Evolutionary conservation across 2,329 filamentous ascomycete genomes (phyloP).

Genomic region (Aspergillus viridinutans): DNA sequence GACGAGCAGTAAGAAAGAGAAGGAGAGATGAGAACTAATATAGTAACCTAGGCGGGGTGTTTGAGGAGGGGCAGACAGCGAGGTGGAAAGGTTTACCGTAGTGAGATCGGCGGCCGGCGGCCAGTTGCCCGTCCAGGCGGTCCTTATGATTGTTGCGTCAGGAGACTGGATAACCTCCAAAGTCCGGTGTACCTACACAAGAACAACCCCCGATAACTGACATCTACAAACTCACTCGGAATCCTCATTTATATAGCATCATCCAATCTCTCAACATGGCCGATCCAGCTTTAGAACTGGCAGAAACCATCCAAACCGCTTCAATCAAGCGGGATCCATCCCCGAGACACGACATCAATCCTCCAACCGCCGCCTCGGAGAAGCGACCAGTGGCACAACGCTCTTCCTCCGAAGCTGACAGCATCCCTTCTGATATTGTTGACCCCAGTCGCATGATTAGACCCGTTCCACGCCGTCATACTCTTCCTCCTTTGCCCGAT

Average conservation of each 20-base stretch:
- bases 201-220: neutral
- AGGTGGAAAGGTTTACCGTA: neutral
- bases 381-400: slow-evolving; percentile 60
- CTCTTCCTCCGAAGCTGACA: slow-evolving; percentile 37
- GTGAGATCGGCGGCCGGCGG: neutral
- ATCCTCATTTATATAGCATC: neutral
- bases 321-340: slow-evolving; percentile 72
- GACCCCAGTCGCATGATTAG: slow-evolving; percentile 33
- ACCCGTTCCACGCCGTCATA: slow-evolving; percentile 33
- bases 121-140: neutral
- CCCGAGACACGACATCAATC: slow-evolving; percentile 70
- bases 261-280: slow-evolving; percentile 45
- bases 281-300: slow-evolving; percentile 62
- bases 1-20: slow-evolving; percentile 7
- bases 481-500: slow-evolving; percentile 72
- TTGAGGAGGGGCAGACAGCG: slow-evolving; percentile 1
- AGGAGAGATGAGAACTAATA: slow-evolving; percentile 3
- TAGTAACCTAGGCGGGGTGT: neutral
- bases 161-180: neutral
- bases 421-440: slow-evolving; percentile 47
- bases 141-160: neutral
- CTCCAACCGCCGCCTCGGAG: slow-evolving; percentile 67
- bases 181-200: neutral
- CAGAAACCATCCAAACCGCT: slow-evolving; percentile 74
- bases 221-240: neutral